Conservation (phyloP, 495 filamentous ascomycete species). For the Aspergillus carlsbadensis region DNA sequence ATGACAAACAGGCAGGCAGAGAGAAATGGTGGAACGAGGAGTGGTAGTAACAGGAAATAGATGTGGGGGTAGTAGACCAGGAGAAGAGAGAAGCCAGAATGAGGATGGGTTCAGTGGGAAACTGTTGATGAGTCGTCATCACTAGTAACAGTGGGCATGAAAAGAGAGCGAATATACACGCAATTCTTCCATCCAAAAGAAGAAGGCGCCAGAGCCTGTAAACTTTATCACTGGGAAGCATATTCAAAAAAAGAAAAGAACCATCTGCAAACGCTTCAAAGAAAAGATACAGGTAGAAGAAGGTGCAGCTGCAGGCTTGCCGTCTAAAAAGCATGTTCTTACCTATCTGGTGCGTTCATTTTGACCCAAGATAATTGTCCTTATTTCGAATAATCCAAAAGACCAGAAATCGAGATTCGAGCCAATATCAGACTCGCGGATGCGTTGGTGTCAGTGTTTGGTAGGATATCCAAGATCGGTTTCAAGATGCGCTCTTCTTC, state of each 20-base stretch:
- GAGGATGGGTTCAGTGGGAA: too few relatives aligned
- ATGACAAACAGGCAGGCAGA: not conserved
- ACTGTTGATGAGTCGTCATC: not conserved
- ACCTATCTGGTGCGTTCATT: conserved; percentile 76
- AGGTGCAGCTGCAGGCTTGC: conserved; percentile 1
- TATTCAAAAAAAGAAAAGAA: not conserved
- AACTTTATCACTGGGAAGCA: not conserved
- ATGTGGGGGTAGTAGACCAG: not conserved
- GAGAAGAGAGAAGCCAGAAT: too few relatives aligned
- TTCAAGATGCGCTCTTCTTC: too few relatives aligned
- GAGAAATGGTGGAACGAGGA: not conserved
- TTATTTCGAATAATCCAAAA: conserved; percentile 4
- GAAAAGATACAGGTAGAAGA: not conserved
- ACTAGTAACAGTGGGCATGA: not conserved
- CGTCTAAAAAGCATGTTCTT: conserved; percentile 15
- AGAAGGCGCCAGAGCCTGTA: not conserved
- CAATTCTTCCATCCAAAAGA: not conserved
- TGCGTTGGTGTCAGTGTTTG: not conserved
- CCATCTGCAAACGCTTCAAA: not conserved
- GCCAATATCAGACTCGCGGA: not conserved
- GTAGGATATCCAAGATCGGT: not conserved
- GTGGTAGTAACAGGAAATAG: not conserved
- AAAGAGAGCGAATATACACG: not conserved
- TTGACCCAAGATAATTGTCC: conserved; percentile 18
- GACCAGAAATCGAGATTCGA: not conserved